Percentiles rank a stretch among this genome's conserved stretches.
Evolutionary conservation across 305 asterid species (phyloP).

Genomic region (Ilex paraguariensis): DNA sequence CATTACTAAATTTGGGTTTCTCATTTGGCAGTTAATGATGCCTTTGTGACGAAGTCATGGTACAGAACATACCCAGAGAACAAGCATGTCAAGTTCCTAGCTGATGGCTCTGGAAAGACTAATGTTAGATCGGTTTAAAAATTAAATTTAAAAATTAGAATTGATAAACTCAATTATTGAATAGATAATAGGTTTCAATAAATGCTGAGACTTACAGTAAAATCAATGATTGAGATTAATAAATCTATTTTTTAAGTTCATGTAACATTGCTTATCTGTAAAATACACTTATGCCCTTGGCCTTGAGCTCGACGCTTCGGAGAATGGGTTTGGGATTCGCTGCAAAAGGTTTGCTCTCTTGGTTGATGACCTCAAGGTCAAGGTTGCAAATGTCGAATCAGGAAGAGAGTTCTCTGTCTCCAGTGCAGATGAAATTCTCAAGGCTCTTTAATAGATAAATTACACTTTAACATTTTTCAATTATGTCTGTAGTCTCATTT

Average conservation of each 20-base stretch:
- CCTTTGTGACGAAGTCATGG: constrained; percentile 98
- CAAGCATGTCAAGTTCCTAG: constrained; percentile 74
- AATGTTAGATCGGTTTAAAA: too few relatives aligned
- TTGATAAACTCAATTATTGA: too few relatives aligned
- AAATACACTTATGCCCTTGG: constrained; percentile 69
- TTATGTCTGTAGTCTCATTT: too few relatives aligned
- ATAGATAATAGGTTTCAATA: too few relatives aligned
- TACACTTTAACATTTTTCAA: too few relatives aligned
- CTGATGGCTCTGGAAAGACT: constrained; percentile 88
- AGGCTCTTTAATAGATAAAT: constrained; percentile 47
- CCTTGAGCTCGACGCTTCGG: constrained; percentile 72
- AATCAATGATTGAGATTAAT: too few relatives aligned
- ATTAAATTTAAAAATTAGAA: too few relatives aligned
- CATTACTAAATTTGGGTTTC: background rate
- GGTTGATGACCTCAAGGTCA: constrained; percentile 76
- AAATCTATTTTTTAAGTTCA: too few relatives aligned
- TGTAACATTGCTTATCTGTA: too few relatives aligned
- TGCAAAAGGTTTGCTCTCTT: constrained; percentile 74
- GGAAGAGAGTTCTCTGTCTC: constrained; percentile 89
- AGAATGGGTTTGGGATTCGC: constrained; percentile 79
- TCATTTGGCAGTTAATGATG: constrained; percentile 61
- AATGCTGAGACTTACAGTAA: too few relatives aligned
- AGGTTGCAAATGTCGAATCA: constrained; percentile 66
- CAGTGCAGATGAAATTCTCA: constrained; percentile 77
- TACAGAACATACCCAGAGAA: constrained; percentile 75